A percentile compares a stretch with the other conserved stretches of the same genome.
Evolutionary conservation across 768 basidiomycete species (phyloP).

Genomic region (Roridomyces roridus): DNA sequence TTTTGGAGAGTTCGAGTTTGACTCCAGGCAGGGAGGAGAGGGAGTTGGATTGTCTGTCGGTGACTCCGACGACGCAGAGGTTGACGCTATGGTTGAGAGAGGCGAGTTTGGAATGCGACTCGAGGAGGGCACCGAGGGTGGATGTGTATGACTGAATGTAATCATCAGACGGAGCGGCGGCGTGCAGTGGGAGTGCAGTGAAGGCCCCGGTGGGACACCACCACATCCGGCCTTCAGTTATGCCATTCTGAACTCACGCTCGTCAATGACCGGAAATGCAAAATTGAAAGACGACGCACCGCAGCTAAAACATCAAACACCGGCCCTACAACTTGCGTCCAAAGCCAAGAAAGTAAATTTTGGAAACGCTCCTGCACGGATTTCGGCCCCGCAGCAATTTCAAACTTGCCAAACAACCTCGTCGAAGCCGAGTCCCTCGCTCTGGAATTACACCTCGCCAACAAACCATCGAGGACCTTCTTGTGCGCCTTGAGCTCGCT

Average conservation of each 20-base stretch:
- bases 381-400: too few relatives aligned
- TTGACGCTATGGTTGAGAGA: too few relatives aligned
- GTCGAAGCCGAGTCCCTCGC: neutral
- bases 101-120: neutral
- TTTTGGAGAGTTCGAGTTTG: too few relatives aligned
- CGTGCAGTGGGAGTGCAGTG: neutral
- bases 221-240: neutral
- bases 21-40: too few relatives aligned
- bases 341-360: constrained; percentile 8
- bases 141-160: neutral
- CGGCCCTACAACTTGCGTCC: neutral
- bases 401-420: neutral
- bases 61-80: too few relatives aligned
- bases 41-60: too few relatives aligned
- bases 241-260: neutral
- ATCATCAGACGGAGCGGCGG: neutral
- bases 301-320: neutral
- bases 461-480: neutral
- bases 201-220: neutral
- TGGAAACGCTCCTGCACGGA: too few relatives aligned
- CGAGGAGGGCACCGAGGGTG: neutral
- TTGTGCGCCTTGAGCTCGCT: neutral
- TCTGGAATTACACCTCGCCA: neutral
- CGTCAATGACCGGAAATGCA: neutral
- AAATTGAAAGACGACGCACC: neutral